A percentile compares a stretch with the other conserved stretches of the same genome.
Evolutionary conservation across 169 alveolate genomes (phyloP).

Genomic region (Plasmodium billcollinsi): DNA sequence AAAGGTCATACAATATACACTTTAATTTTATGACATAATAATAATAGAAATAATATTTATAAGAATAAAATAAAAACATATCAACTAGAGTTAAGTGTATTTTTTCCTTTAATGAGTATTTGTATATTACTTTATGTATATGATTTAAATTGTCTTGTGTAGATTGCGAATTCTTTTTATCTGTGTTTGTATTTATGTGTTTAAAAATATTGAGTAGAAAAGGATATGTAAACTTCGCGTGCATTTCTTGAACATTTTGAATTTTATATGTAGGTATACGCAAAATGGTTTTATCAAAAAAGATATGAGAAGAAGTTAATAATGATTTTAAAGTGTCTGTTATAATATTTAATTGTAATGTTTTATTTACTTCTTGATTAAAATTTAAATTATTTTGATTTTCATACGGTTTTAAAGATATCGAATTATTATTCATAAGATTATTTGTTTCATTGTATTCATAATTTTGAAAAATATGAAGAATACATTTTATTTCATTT

Average conservation of each 20-base stretch:
- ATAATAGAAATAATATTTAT: slow-evolving; percentile 31
- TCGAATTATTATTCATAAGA: no score
- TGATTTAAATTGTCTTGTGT: background rate
- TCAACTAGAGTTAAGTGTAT: slow-evolving; percentile 11
- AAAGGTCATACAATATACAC: background rate
- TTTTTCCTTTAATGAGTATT: background rate
- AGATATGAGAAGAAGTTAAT: background rate
- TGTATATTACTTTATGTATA: background rate
- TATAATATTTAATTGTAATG: no score
- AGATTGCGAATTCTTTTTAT: background rate
- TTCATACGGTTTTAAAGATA: no score
- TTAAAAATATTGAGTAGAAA: background rate
- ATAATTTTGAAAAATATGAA: no score
- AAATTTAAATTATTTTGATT: no score
- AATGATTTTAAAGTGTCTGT: background rate
- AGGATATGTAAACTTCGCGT: background rate
- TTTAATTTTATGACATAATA: slow-evolving; percentile 19
- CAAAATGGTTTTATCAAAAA: background rate
- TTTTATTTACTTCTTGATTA: no score
- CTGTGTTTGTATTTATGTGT: background rate
- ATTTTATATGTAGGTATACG: slow-evolving; percentile 1
- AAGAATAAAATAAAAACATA: slow-evolving; percentile 8
- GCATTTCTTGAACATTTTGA: slow-evolving; percentile 6
- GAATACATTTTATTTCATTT: no score
- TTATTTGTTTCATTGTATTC: no score